Base-by-base conservation (phyloP, 1,139 yeast species). In the Nakaseomyces kungkrabaensis region DNA sequence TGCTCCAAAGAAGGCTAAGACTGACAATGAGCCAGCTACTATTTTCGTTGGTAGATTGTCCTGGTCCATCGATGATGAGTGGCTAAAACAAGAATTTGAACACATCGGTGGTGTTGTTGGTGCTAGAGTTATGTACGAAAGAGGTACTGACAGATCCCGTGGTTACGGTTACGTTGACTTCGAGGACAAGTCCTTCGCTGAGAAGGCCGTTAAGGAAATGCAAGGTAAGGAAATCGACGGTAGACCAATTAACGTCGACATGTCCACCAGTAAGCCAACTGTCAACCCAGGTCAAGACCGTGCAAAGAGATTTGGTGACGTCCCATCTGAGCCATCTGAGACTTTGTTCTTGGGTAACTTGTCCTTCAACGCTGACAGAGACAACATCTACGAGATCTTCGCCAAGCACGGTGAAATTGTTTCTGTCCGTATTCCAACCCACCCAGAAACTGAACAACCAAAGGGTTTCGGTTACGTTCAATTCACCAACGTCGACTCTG, bases 131-230 rank as follows among this genome's bases (percentile, higher is more conserved):
- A 86, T 92, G 67, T 81, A 83, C 73, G 97, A 92, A 72, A 84
- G 94, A 74, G 85, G 82, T 58, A 77, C 94, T 52, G 96, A 96
- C 62, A 86, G 87, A 73, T 87, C 96, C 50, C 84, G 94, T 78
- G 98, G 98, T 69, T 92, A 85, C 77, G 98, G 98, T 65, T 92
- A 92, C 73, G 96, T 92, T 70, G 98, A 92, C 69, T 92, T 92
- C 67, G 88, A 81, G 62, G 71, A 77, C 62, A 80, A 79, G 63
- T 77, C 79, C 43, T 76, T 74, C 54, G 98, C 97, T 58, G 90
- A 87, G 70, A 82, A 82, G 71, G 97, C 98, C n/a, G 73, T 90
- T 57, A 75, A 74, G 55, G 87, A 83, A 68, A 78, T 76, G 79
- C 95, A 89, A 74, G 97, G 96, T 66, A 80, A 76, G 66, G 97